Percentiles rank a stretch among this genome's conserved stretches.
These are phyloP conservation scores for Penicillium ochrochloron DNA, from an alignment of 495 filamentous ascomycete species.

Conservation along the genomic window DNA sequence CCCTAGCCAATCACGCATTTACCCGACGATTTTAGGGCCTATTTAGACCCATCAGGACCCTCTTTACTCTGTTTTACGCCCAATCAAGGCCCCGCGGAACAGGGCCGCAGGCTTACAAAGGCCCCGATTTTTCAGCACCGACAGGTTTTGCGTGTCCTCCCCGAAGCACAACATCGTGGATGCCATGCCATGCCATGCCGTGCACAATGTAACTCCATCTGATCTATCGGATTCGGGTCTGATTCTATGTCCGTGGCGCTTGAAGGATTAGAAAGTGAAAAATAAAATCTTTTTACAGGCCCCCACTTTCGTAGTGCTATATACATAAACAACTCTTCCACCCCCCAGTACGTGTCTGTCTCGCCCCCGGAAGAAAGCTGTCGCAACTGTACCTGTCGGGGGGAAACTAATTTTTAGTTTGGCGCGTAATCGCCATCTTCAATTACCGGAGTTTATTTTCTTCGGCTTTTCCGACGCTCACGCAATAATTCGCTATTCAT, in stretches of 20 bases:
- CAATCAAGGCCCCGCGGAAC: constrained; percentile 9
- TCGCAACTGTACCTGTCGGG: not conserved
- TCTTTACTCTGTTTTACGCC: not conserved
- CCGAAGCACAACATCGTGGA: not conserved
- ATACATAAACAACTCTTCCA: not conserved
- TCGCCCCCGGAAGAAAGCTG: not conserved
- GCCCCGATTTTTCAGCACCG: constrained; percentile 1
- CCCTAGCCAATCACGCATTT: not conserved
- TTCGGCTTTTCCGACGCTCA: constrained; percentile 1
- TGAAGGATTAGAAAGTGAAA: not conserved
- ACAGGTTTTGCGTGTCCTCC: not conserved
- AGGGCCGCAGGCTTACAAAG: not conserved
- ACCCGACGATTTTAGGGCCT: not conserved
- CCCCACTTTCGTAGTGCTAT: not conserved
- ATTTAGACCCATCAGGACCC: not conserved
- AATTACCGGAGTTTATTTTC: not conserved
- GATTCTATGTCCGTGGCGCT: not conserved
- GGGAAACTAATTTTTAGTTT: not conserved
- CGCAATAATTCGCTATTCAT: not conserved
- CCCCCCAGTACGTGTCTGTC: not conserved
- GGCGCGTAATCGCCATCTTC: not conserved
- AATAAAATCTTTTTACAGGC: not conserved
- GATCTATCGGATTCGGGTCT: not conserved
- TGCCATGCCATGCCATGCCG: not conserved
- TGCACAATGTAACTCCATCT: not conserved